Evolutionary conservation across 2,329 filamentous ascomycete species (phyloP), one percentile per base, ranked within the genome.

Genomic region (Ceratocystis albifundus): DNA sequence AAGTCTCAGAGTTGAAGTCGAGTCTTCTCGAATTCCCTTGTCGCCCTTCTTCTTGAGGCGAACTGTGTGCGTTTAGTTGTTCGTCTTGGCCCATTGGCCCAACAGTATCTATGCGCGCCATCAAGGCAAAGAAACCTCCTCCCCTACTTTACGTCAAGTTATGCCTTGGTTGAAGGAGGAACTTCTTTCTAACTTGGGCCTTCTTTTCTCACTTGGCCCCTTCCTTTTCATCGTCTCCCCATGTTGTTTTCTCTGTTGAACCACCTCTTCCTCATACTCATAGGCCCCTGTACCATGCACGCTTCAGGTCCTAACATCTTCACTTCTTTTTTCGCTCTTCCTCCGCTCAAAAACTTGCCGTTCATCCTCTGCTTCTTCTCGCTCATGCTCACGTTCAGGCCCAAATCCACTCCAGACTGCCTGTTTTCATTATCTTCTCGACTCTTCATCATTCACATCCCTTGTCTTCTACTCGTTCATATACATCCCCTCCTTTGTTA

Each of bases 271-370:
- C 32, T 36, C 36, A 41, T 41, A 12, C 36, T 50, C 4, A 20
- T 50, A 25, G 48, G n/a, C 17, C 48, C 48, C 48, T 50, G 48
- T 50, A 50, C 48, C 48, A 50, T 50, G 48, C 48, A 20, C 48
- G 20, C 48, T 50, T 22, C 48, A 25, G 48, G 8, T 50, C 48
- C 20, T 41, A 12, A 41, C 10, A 12, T 41, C 36, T 41, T 41
- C 36, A 15, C 36, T 15, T 41, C 36, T 2, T 41, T 50, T 50
- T 50, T 50, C 45, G n/a, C 17, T 50, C 12, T 20, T 20, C 48
- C 17, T 50, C 17, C 4, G n/a, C 20, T 22, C 46, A 48, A n/a
- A 6, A 8, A 48, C 46, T 48, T 2, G 20, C 46, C 46, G 17
- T 22, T 25, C 48, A 10, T n/a, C 1, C 48, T 50, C 48, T 20